Percentiles rank a stretch among this genome's conserved stretches.
phyloP scores from a whole-genome alignment of 2,329 filamentous ascomycete species.

The Capronia coronata region DNA sequence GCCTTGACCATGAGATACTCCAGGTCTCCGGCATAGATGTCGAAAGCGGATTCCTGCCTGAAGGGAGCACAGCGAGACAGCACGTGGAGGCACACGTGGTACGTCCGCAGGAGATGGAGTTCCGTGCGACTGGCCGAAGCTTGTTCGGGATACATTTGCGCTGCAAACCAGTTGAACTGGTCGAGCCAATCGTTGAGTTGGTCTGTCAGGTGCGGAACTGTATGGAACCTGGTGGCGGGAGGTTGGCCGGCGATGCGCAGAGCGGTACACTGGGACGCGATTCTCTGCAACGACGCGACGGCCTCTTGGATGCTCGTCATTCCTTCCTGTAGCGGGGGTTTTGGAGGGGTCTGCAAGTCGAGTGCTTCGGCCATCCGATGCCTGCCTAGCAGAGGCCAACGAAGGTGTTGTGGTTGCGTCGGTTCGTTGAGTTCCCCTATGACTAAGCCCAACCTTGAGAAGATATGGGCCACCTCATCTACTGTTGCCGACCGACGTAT shows the following conservation, averaged over 20 bases:
- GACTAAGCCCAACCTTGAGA: slow-evolving; percentile 15
- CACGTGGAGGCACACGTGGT: slow-evolving; percentile 11
- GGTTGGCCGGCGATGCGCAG: neutral
- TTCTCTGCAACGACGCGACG: slow-evolving; percentile 1
- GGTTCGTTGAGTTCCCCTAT: slow-evolving; percentile 8
- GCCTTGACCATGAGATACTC: slow-evolving; percentile 11
- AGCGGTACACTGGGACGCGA: slow-evolving; percentile 5
- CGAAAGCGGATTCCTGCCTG: slow-evolving; percentile 12
- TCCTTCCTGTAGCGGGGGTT: neutral
- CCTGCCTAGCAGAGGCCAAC: neutral
- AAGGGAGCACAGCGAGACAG: slow-evolving; percentile 21
- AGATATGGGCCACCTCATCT: slow-evolving; percentile 15
- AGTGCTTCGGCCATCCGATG: neutral
- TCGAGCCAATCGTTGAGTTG: slow-evolving; percentile 17
- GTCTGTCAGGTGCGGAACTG: slow-evolving; percentile 8
- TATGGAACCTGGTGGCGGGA: slow-evolving; percentile 17
- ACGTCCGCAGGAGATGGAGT: slow-evolving; percentile 11
- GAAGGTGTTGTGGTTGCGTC: neutral
- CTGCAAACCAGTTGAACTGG: slow-evolving; percentile 7
- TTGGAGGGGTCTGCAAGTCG: slow-evolving; percentile 3
- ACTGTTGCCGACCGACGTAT: neutral
- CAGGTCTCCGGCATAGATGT: slow-evolving; percentile 9
- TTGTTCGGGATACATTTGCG: neutral
- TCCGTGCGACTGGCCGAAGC: neutral
- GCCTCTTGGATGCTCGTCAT: slow-evolving; percentile 7